Base-by-base conservation (phyloP, 1,284 basidiomycete genomes). In the Earliella scabrosa region DNA sequence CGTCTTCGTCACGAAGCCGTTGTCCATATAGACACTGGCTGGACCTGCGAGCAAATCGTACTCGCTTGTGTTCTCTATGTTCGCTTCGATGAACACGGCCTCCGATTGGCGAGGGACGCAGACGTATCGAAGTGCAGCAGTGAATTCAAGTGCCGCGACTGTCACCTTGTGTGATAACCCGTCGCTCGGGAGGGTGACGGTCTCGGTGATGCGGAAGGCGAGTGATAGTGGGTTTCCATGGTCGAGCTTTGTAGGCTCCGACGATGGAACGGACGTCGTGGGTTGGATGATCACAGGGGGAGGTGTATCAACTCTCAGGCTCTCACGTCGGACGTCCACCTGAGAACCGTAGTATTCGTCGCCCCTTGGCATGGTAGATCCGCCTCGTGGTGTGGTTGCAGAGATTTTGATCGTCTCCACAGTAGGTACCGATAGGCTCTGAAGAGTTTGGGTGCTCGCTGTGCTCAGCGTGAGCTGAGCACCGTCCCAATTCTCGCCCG, bases 131-230 rank as follows among this genome's bases (percentile, higher is more conserved):
- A 84, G 69, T 24, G 72, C 71, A 0, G 77, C 72, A 16, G 79
- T 71, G 59, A 86, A 80, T 2, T 75, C 69, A 26, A 85, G 68
- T 2, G 77, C 64, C 0, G 82, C 78, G 44, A 86, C 71, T 7
- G 77, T 73, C 4, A 86, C 82, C 45, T 81, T 79, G 66, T 86
- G 84, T 24, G 75, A 73, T 4, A 74, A 67, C 0, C 78, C 81
- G 64, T 85, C 83, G 52, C 77, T 80, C 0, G 82, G 81, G 49
- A 86, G 78, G 20, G 74, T 78, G 1, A 76, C 75, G 6, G 70
- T 60, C 1, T 78, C 81, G 27, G 77, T 74, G 21, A 85, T 79
- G 23, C 71, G 66, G 56, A 79, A 85, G 0, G 79, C 75, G 14
- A 80, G 70, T 0, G 81, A 52, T 4, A 83, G 70, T 2, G 82